Percentiles rank a stretch among this genome's conserved stretches.
Evolutionary conservation across 805 yeast genomes (phyloP).

Genomic region (Spathaspora arborariae): DNA sequence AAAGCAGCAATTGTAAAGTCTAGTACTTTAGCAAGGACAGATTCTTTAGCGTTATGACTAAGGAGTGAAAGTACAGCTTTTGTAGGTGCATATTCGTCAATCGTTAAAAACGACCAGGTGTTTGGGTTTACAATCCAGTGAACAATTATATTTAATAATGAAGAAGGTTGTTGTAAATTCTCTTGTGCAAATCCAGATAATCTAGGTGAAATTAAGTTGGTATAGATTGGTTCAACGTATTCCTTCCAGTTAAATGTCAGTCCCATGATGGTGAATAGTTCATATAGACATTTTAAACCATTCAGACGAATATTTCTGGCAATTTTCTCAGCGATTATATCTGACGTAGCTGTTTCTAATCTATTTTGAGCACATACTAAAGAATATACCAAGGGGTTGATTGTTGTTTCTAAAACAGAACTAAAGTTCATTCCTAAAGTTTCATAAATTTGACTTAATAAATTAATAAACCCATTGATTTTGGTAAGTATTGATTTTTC

Average conservation of each 20-base stretch:
- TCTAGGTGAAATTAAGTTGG: conserved; percentile 58
- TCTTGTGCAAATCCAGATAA: conserved; percentile 65
- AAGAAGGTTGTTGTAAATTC: conserved; percentile 80
- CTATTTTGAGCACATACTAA: conserved; percentile 48
- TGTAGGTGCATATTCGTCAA: conserved; percentile 54
- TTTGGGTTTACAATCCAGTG: conserved; percentile 45
- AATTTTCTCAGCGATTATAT: conserved; percentile 29
- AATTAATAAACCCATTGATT: conserved; percentile 61
- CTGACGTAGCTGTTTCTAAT: conserved; percentile 13
- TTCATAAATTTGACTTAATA: conserved; percentile 52
- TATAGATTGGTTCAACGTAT: conserved; percentile 48
- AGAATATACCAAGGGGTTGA: conserved; percentile 56
- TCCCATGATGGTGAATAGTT: conserved; percentile 52
- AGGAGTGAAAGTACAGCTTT: conserved; percentile 54
- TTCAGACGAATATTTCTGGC: conserved; percentile 61
- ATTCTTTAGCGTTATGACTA: conserved; percentile 59
- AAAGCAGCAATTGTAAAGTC: conserved; percentile 51
- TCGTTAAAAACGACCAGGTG: conserved; percentile 48
- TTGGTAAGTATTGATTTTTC: conserved; percentile 35
- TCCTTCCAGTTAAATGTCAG: conserved; percentile 51
- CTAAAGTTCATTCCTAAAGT: conserved; percentile 58
- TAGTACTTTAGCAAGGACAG: conserved; percentile 55
- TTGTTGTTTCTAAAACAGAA: conserved; percentile 44
- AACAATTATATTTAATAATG: conserved; percentile 63
- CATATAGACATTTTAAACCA: conserved; percentile 62